Evolutionary conservation across 495 filamentous ascomycete species (phyloP).

Genomic region (Penicillium steckii): DNA sequence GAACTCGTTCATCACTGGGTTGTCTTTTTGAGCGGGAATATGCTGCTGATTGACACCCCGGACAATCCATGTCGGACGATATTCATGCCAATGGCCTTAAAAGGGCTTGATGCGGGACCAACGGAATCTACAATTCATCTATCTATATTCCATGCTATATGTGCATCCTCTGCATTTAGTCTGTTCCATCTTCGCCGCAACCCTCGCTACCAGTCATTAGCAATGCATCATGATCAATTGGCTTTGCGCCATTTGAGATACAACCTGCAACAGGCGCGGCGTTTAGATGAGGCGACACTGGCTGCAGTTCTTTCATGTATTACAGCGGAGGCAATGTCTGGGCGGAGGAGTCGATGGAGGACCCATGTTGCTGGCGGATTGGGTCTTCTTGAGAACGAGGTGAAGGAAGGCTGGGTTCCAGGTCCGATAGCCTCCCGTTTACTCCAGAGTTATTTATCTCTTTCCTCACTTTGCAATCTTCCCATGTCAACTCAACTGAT

Average conservation of each 20-base stretch:
- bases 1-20: slow-evolving; percentile 29
- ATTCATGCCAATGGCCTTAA: slow-evolving; percentile 26
- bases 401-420: slow-evolving; percentile 20
- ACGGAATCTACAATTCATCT: slow-evolving; percentile 21
- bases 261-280: slow-evolving; percentile 15
- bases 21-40: slow-evolving; percentile 27
- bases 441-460: slow-evolving; percentile 25
- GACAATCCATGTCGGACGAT: slow-evolving; percentile 26
- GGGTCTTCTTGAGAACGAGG: slow-evolving; percentile 22
- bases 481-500: slow-evolving; percentile 19
- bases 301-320: slow-evolving; percentile 25
- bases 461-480: slow-evolving; percentile 27
- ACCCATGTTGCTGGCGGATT: slow-evolving; percentile 26
- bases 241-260: slow-evolving; percentile 21
- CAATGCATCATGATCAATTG: slow-evolving; percentile 24
- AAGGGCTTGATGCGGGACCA: slow-evolving; percentile 15
- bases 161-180: slow-evolving; percentile 31
- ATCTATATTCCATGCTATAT: slow-evolving; percentile 31
- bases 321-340: slow-evolving; percentile 29
- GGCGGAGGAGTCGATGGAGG: slow-evolving; percentile 25
- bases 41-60: slow-evolving; percentile 23
- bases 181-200: slow-evolving; percentile 23
- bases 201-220: slow-evolving; percentile 24
- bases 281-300: slow-evolving; percentile 20
- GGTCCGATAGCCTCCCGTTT: slow-evolving; percentile 18